Evolutionary conservation across 306 rosid genomes (phyloP).

Genomic region (Cucumis sativus): Cucumber_9930_V3 NC_026660.2:26935001-26935500

Average conservation of each 20-base stretch:
- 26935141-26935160: neutral
- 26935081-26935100: no score
- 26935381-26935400: constrained; percentile 11
- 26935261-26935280: neutral
- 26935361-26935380: constrained; percentile 9
- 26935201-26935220: neutral
- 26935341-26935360: constrained; percentile 22
- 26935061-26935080: no score
- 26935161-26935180: neutral
- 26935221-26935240: neutral
- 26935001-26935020: no score
- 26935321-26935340: constrained; percentile 18
- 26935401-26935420: constrained; percentile 26
- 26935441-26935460: constrained; percentile 15
- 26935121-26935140: neutral
- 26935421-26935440: constrained; percentile 28
- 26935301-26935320: constrained; percentile 23
- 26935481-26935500: neutral
- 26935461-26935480: neutral
- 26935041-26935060: no score
- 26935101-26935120: no score
- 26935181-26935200: neutral
- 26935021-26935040: no score
- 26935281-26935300: constrained; percentile 31
- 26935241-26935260: neutral